phyloP scores from a whole-genome alignment of 2,329 filamentous ascomycete species.

The Aspergillus pseudoviridinutans region DNA sequence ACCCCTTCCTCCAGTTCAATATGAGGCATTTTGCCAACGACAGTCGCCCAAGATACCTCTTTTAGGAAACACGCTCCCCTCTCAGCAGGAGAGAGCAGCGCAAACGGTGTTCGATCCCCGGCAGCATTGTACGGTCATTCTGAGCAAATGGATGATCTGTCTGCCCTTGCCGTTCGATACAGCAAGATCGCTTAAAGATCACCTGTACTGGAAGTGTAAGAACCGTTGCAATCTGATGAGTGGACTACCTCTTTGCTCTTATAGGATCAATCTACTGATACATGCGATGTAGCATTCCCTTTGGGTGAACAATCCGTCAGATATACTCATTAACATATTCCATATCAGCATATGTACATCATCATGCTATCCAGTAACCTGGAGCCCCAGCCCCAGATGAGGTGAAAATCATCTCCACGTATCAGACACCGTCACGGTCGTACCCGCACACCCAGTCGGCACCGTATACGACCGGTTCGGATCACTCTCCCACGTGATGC shows the following conservation, averaged over 20 bases:
- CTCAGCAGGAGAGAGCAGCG: neutral
- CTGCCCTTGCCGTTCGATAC: neutral
- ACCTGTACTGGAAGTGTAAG: slow-evolving; percentile 5
- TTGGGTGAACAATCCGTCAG: no score
- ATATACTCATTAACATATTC: neutral
- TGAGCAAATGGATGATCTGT: neutral
- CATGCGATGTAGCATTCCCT: no score
- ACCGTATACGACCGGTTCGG: slow-evolving; percentile 43
- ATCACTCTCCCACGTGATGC: slow-evolving; percentile 62
- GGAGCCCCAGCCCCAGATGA: no score
- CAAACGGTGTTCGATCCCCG: neutral
- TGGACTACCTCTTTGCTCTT: slow-evolving; percentile 11
- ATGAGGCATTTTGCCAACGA: neutral
- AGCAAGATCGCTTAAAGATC: neutral
- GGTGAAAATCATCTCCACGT: slow-evolving; percentile 30
- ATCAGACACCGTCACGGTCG: slow-evolving; percentile 33
- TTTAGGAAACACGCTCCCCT: slow-evolving; percentile 3
- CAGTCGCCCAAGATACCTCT: slow-evolving; percentile 3
- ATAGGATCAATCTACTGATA: no score
- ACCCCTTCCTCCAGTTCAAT: neutral
- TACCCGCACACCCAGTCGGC: slow-evolving; percentile 31
- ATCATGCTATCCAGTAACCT: no score
- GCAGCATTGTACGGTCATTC: neutral
- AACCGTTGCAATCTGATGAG: slow-evolving; percentile 7
- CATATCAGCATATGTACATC: neutral